A percentile compares a stretch with the other conserved stretches of the same genome.
Conservation (phyloP, 176 grass and related monocot species). For the Eleusine coracana region DNA sequence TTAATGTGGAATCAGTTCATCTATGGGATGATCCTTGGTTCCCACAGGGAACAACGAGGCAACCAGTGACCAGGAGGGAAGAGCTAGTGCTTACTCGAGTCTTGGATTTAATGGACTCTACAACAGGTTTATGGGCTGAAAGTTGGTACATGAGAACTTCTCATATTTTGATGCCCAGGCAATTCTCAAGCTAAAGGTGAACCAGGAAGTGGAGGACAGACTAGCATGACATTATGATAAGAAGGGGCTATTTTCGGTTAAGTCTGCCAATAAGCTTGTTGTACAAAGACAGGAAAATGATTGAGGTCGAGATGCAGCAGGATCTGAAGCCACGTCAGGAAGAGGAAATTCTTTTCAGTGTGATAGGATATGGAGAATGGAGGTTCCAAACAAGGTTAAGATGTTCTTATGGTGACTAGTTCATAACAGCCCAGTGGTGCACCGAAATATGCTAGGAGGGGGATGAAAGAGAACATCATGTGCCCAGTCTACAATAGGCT, state of each 20-base stretch:
- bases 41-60: not conserved
- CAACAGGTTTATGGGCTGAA: not conserved
- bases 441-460: not conserved
- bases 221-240: not conserved
- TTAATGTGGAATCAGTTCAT: not conserved
- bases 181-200: not conserved
- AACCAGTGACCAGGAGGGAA: not conserved
- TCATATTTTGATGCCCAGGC: not conserved
- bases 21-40: not conserved
- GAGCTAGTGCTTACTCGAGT: fast-evolving
- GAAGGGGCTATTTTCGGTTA: not conserved
- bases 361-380: not conserved
- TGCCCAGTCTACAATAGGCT: not conserved
- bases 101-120: not conserved
- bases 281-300: not conserved
- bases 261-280: not conserved
- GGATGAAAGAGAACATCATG: not conserved
- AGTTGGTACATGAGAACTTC: not conserved
- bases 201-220: not conserved
- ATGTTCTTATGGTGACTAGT: not conserved
- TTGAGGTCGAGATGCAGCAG: fast-evolving
- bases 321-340: not conserved
- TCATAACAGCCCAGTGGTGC: not conserved
- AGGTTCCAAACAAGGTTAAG: not conserved
- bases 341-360: not conserved